Conservation (phyloP, 345 rosid genomes). For the Camelina hispida region DNA sequence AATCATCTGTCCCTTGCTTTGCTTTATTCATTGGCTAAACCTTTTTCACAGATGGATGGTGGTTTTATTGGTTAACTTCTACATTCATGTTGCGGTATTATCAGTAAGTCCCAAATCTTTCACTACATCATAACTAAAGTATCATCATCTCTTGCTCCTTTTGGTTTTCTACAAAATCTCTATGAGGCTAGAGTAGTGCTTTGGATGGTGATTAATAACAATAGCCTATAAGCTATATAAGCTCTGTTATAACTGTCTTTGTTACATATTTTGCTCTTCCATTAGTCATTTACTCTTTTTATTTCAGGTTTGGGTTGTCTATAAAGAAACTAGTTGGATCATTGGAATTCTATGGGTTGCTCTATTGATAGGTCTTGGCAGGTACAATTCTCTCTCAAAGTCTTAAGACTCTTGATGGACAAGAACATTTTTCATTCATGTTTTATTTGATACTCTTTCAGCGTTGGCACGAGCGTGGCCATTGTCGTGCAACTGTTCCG, state of each 20-base stretch:
- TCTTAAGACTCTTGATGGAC: background rate
- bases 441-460: slow-evolving; percentile 44
- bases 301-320: slow-evolving; percentile 76
- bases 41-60: slow-evolving; percentile 71
- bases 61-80: slow-evolving; percentile 77
- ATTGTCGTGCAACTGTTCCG: slow-evolving; percentile 61
- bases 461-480: slow-evolving; percentile 69
- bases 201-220: background rate
- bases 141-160: slow-evolving; percentile 3
- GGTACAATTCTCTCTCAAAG: slow-evolving; percentile 51
- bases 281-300: background rate
- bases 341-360: slow-evolving; percentile 67
- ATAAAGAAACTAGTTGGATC: slow-evolving; percentile 83
- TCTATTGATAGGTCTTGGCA: slow-evolving; percentile 76
- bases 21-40: slow-evolving; percentile 18
- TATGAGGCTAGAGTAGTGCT: background rate
- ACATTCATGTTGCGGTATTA: slow-evolving; percentile 61
- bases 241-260: background rate
- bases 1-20: background rate
- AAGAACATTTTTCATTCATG: slow-evolving; percentile 2
- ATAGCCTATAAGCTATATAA: background rate
- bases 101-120: slow-evolving; percentile 58
- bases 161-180: slow-evolving; percentile 2
- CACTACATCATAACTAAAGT: background rate
- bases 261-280: background rate